Percentiles rank a stretch among this genome's conserved stretches.
phyloP scores from a whole-genome alignment of 2,329 filamentous ascomycete genomes.

The Atkinsonella hypoxylon region DNA sequence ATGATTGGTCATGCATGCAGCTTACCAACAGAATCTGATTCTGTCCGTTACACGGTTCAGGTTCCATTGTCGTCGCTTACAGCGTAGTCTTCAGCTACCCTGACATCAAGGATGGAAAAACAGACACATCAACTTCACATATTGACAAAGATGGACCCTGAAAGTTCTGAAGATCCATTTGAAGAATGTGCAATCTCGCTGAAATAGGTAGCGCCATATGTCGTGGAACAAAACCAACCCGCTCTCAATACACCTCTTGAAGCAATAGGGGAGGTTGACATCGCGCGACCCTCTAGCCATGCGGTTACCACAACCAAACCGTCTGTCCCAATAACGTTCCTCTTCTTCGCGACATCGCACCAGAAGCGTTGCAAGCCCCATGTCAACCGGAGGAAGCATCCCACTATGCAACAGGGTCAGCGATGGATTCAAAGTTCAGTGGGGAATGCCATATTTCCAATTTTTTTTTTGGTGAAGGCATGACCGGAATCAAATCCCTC shows the following conservation, averaged over 20 bases:
- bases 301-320: too few species aligned
- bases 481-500: conserved; percentile 2
- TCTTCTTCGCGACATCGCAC: neutral
- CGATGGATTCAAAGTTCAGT: conserved; percentile 4
- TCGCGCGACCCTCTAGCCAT: too few species aligned
- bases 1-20: too few species aligned
- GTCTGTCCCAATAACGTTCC: neutral
- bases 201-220: too few species aligned
- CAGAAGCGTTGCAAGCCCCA: neutral
- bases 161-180: neutral
- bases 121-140: too few species aligned
- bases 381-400: conserved; percentile 5
- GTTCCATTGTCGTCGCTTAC: too few species aligned
- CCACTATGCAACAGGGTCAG: conserved; percentile 9
- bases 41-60: too few species aligned
- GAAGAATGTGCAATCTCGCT: neutral
- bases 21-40: too few species aligned
- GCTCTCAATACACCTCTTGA: neutral
- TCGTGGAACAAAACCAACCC: too few species aligned
- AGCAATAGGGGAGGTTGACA: neutral
- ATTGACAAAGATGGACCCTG: neutral
- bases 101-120: too few species aligned
- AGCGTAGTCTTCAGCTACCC: too few species aligned
- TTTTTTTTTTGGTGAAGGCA: conserved; percentile 2
- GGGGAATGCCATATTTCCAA: conserved; percentile 6